Evolutionary conservation across 495 filamentous ascomycete species (phyloP).

Genomic region (Podospora pseudopauciseta): DNA sequence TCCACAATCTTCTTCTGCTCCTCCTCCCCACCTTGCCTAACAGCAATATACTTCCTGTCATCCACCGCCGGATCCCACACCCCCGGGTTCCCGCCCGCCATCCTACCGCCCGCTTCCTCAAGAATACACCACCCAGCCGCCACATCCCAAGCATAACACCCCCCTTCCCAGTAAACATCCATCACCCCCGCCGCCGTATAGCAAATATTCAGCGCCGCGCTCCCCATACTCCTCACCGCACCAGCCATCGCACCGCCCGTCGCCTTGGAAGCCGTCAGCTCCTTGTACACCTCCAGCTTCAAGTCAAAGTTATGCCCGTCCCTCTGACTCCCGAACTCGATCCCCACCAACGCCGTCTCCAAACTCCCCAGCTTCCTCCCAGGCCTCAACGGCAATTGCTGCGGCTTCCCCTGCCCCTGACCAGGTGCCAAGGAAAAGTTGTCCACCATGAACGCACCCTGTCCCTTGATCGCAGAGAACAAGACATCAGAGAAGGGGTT

Average conservation of each 20-base stretch:
- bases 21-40: conserved; percentile 55
- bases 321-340: conserved; percentile 78
- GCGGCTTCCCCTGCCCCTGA: conserved; percentile 22
- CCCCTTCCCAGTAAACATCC: conserved; percentile 90
- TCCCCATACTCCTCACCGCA: conserved; percentile 67
- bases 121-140: conserved; percentile 89
- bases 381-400: conserved; percentile 55
- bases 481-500: conserved; percentile 70
- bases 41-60: conserved; percentile 71
- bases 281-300: conserved; percentile 66
- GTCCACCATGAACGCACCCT: conserved; percentile 59
- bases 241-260: conserved; percentile 81
- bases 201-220: conserved; percentile 80
- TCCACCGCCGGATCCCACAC: conserved; percentile 74
- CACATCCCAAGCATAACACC: conserved; percentile 95
- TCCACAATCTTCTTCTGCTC: conserved; percentile 74
- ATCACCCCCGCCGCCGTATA: conserved; percentile 73
- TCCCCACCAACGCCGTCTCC: conserved; percentile 58
- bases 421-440: conserved; percentile 32
- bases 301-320: conserved; percentile 71
- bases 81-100: conserved; percentile 75
- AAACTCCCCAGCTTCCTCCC: conserved; percentile 56
- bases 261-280: conserved; percentile 59
- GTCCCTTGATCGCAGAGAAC: conserved; percentile 66
- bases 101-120: conserved; percentile 74